Percentiles rank a stretch among this genome's conserved stretches.
phyloP scores from a whole-genome alignment of 2,329 filamentous ascomycete species.

The Mariannaea elegans region DNA sequence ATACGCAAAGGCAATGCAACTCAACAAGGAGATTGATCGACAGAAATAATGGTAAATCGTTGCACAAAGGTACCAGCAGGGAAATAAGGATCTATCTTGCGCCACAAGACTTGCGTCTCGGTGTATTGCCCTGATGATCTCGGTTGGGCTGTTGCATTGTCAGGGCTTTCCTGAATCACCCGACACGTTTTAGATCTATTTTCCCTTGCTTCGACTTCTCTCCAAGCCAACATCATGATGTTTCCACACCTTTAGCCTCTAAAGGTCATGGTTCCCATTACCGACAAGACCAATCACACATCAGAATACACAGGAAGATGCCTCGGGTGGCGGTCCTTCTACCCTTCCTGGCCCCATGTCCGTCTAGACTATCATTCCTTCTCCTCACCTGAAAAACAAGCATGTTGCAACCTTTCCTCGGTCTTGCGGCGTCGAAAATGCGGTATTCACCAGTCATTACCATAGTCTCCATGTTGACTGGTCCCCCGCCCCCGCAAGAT shows the following conservation, averaged over 20 bases:
- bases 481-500: slow-evolving; percentile 35
- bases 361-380: not conserved
- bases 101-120: slow-evolving; percentile 1
- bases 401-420: not conserved
- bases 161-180: slow-evolving; percentile 2
- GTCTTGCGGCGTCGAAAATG: not conserved
- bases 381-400: not conserved
- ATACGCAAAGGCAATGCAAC: slow-evolving; percentile 1
- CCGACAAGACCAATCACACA: slow-evolving; percentile 32
- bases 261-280: not conserved
- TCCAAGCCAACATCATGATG: slow-evolving; percentile 1
- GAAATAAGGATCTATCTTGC: slow-evolving; percentile 11
- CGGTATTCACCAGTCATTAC: not conserved
- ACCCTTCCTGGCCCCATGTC: not conserved
- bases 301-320: slow-evolving; percentile 17
- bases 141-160: not conserved
- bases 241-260: not conserved
- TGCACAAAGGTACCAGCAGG: slow-evolving; percentile 21
- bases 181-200: slow-evolving; percentile 8
- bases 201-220: not conserved
- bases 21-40: slow-evolving; percentile 15
- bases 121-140: not conserved
- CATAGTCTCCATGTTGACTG: slow-evolving; percentile 7
- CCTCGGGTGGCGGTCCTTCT: slow-evolving; percentile 38
- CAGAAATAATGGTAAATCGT: slow-evolving; percentile 15